These are phyloP conservation scores for Myxozyma neotropica DNA, from an alignment of 805 yeast species.

Conservation along the genomic window DNA sequence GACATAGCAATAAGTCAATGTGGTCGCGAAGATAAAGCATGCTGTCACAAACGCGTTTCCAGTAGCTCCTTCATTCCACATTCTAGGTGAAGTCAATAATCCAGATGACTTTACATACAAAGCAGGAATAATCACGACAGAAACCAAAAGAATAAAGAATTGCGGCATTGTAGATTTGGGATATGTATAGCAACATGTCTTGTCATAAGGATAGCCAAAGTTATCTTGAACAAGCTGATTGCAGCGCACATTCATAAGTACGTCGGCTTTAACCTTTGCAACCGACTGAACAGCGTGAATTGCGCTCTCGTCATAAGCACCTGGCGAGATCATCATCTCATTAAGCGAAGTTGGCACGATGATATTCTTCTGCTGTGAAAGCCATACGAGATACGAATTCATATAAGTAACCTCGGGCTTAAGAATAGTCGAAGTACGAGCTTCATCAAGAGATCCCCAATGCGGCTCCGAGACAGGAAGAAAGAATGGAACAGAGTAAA, in stretches of 20 bases:
- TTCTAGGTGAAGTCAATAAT: slow-evolving; percentile 10
- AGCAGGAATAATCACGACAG: slow-evolving; percentile 14
- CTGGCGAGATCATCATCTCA: slow-evolving; percentile 25
- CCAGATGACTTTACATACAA: slow-evolving; percentile 22
- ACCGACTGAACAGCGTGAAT: slow-evolving; percentile 31
- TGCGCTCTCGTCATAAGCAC: slow-evolving; percentile 27
- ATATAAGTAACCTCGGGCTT: slow-evolving; percentile 26
- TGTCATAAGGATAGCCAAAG: slow-evolving; percentile 31
- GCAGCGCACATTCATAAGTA: slow-evolving; percentile 35
- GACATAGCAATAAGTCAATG: slow-evolving; percentile 33
- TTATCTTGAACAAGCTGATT: slow-evolving; percentile 30
- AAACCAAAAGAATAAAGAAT: slow-evolving; percentile 12
- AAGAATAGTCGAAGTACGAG: slow-evolving; percentile 27
- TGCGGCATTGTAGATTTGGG: slow-evolving; percentile 25
- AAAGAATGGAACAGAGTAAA: slow-evolving; percentile 22
- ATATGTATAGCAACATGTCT: slow-evolving; percentile 36
- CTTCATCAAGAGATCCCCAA: slow-evolving; percentile 26
- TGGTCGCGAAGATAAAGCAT: slow-evolving; percentile 22
- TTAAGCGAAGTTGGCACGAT: slow-evolving; percentile 32
- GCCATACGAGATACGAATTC: slow-evolving; percentile 31
- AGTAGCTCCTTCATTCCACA: slow-evolving; percentile 18
- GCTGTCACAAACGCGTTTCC: slow-evolving; percentile 24
- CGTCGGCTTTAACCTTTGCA: slow-evolving; percentile 30
- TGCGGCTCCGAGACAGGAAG: slow-evolving; percentile 29
- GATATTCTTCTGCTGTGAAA: slow-evolving; percentile 25